Evolutionary conservation across 83 land plant genomes (phyloP).

Genomic region (Picea engelmannii): DNA sequence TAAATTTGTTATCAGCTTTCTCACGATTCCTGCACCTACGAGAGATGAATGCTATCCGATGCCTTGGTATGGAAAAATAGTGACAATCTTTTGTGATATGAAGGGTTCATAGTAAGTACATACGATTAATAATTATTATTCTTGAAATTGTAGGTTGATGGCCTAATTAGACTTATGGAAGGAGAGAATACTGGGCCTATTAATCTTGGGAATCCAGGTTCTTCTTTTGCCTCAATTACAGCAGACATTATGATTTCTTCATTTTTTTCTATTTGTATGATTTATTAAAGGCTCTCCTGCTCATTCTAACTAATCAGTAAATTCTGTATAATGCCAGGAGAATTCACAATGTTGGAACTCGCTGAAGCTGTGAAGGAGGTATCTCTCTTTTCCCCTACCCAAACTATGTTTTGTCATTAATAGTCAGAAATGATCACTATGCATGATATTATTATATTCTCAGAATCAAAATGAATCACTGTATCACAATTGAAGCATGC

Average conservation of each 20-base stretch:
- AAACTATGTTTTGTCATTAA: background rate
- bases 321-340: constrained; percentile 52
- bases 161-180: constrained; percentile 37
- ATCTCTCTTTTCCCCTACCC: background rate
- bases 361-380: constrained; percentile 94
- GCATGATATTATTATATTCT: background rate
- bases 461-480: background rate
- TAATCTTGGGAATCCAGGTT: constrained; percentile 48
- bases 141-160: constrained; percentile 27
- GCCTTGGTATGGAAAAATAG: constrained; percentile 1
- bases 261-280: background rate
- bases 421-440: background rate
- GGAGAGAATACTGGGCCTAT: constrained; percentile 43
- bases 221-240: background rate
- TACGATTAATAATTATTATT: background rate
- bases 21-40: background rate
- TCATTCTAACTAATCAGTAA: background rate
- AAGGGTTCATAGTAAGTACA: background rate
- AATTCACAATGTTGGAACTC: constrained; percentile 97
- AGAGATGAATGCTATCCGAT: background rate
- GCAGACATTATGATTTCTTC: background rate
- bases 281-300: background rate
- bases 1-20: too few relatives aligned
- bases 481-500: background rate
- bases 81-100: background rate